Conservation (phyloP, 495 filamentous ascomycete genomes). For the Xylaria cubensis region DNA sequence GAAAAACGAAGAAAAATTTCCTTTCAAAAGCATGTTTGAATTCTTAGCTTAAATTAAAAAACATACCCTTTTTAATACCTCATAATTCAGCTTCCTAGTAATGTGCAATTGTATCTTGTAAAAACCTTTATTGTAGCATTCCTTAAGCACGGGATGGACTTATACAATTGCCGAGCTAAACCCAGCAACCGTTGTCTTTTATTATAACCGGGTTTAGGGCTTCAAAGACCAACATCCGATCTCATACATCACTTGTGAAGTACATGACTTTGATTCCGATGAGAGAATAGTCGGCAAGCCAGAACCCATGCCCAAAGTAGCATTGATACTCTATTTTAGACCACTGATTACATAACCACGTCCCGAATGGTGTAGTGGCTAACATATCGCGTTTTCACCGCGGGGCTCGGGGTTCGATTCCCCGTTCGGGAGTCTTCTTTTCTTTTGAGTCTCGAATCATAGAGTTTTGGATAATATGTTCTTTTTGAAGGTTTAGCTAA, state of each 20-base stretch:
- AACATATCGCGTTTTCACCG: constrained; percentile 60
- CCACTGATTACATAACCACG: too few relatives aligned
- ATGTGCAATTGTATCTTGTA: not conserved
- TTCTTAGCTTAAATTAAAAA: not conserved
- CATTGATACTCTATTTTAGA: too few relatives aligned
- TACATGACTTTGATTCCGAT: not conserved
- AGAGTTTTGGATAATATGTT: not conserved
- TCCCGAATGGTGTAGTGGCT: constrained; percentile 55
- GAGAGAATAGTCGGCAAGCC: not conserved
- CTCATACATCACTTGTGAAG: not conserved
- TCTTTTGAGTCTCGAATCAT: not conserved
- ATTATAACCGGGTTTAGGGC: not conserved
- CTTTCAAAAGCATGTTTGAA: too few relatives aligned
- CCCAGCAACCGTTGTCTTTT: not conserved
- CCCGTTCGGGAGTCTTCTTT: constrained; percentile 50
- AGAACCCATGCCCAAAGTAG: too few relatives aligned
- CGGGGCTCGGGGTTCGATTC: constrained; percentile 59
- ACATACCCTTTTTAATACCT: not conserved
- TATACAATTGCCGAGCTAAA: not conserved
- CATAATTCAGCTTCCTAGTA: not conserved
- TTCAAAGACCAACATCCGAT: not conserved
- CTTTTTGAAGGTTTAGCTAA: not conserved
- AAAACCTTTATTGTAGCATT: not conserved
- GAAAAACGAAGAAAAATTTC: not conserved
- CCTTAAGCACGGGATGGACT: not conserved